These are phyloP conservation scores for Tulasnella sp. DNA, from an alignment of 768 basidiomycete species.

Conservation along the genomic window DNA sequence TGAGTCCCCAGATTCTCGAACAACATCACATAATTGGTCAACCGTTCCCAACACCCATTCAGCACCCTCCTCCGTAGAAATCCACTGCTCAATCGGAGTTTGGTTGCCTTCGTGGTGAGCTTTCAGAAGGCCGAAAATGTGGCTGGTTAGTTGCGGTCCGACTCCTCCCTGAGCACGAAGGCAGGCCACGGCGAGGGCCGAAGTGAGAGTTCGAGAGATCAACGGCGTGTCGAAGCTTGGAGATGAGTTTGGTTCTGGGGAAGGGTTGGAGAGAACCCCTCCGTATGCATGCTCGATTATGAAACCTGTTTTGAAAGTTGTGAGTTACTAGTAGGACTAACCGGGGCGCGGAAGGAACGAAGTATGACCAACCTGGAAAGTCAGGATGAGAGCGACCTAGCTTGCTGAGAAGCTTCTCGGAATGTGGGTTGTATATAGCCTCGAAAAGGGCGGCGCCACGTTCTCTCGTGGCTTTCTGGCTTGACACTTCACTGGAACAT, in stretches of 20 bases:
- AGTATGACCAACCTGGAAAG: constrained; percentile 76
- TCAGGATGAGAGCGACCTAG: constrained; percentile 88
- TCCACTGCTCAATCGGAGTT: constrained; percentile 42
- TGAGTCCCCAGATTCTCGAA: not conserved
- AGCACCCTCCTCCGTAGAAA: constrained; percentile 44
- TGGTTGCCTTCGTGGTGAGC: constrained; percentile 59
- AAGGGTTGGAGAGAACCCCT: constrained; percentile 70
- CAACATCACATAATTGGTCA: constrained; percentile 42
- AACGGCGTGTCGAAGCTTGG: constrained; percentile 55
- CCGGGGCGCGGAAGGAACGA: not conserved
- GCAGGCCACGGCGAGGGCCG: constrained; percentile 81
- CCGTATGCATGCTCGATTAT: constrained; percentile 82
- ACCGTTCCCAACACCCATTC: constrained; percentile 44
- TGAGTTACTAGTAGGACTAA: constrained; percentile 22
- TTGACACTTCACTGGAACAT: constrained; percentile 9
- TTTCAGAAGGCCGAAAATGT: constrained; percentile 89
- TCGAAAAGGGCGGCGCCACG: constrained; percentile 79
- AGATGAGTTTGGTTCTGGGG: constrained; percentile 69
- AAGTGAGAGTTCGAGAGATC: constrained; percentile 79
- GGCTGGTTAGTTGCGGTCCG: constrained; percentile 83
- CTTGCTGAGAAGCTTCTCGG: constrained; percentile 86
- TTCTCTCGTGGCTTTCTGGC: constrained; percentile 59
- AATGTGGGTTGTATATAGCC: constrained; percentile 87
- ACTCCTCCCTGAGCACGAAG: constrained; percentile 84
- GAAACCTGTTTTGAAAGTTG: constrained; percentile 56